phyloP scores from a whole-genome alignment of 208 protist genomes.

The Crithidia mellificae region DNA sequence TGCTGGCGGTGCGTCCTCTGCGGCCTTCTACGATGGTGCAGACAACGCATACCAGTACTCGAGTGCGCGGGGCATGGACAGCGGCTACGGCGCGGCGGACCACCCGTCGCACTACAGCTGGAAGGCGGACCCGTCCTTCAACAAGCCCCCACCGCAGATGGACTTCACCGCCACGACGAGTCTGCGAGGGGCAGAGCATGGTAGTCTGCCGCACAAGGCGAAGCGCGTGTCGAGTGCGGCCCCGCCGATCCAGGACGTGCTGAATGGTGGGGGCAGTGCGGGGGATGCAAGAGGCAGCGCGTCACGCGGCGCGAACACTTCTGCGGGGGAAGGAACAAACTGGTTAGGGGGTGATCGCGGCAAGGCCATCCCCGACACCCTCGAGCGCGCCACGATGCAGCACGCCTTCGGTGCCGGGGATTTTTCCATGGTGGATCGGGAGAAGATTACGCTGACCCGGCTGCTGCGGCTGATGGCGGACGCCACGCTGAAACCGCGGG shows the following conservation, averaged over 20 bases:
- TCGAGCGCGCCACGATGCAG: slow-evolving; percentile 36
- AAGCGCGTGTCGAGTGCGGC: slow-evolving; percentile 15
- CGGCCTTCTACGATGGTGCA: slow-evolving; percentile 27
- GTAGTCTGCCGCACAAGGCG: slow-evolving; percentile 2
- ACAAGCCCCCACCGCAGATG: slow-evolving; percentile 18
- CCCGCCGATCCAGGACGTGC: slow-evolving; percentile 13
- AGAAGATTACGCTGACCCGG: slow-evolving; percentile 51
- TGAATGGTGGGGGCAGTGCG: neutral
- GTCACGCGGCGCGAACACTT: neutral
- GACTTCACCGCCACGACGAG: neutral
- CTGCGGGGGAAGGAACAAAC: slow-evolving; percentile 18
- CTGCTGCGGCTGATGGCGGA: slow-evolving; percentile 49
- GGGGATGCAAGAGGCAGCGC: slow-evolving; percentile 2
- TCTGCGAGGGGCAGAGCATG: slow-evolving; percentile 9
- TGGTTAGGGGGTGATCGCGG: slow-evolving; percentile 38
- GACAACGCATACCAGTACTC: slow-evolving; percentile 29
- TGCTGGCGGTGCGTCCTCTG: slow-evolving; percentile 3
- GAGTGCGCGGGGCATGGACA: neutral
- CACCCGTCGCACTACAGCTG: slow-evolving; percentile 46
- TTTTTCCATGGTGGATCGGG: slow-evolving; percentile 64
- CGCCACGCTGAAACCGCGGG: slow-evolving; percentile 69
- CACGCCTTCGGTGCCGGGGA: slow-evolving; percentile 54
- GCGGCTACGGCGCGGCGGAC: slow-evolving; percentile 17
- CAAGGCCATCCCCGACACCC: slow-evolving; percentile 23
- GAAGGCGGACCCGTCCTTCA: slow-evolving; percentile 44